These are phyloP conservation scores for Colletotrichum cereale DNA, from an alignment of 2,329 filamentous ascomycete genomes.

Conservation along the genomic window DNA sequence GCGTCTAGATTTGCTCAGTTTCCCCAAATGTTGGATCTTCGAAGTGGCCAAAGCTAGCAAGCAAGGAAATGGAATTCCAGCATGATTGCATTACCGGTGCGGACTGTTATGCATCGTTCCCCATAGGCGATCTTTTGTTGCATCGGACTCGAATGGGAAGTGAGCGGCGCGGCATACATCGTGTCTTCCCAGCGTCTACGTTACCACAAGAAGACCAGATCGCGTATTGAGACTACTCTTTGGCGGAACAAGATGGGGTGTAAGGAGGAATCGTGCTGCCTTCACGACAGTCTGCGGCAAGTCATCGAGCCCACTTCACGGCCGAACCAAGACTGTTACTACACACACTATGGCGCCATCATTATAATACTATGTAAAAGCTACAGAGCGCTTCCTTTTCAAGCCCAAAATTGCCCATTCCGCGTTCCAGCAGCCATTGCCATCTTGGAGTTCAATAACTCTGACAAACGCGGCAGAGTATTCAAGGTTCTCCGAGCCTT, in stretches of 20 bases:
- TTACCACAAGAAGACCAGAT: background rate
- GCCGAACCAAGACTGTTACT: background rate
- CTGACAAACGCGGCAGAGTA: slow-evolving; percentile 50
- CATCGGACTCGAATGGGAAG: slow-evolving; percentile 16
- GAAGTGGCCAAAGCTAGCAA: background rate
- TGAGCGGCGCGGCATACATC: slow-evolving; percentile 3
- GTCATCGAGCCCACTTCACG: background rate
- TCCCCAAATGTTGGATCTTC: background rate
- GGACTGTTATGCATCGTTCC: background rate
- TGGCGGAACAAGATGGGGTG: background rate
- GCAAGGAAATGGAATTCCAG: background rate
- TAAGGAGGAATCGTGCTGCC: slow-evolving; percentile 1
- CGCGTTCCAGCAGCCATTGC: slow-evolving; percentile 16
- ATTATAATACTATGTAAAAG: slow-evolving; percentile 33
- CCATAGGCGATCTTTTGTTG: slow-evolving; percentile 17
- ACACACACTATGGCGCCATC: slow-evolving; percentile 33
- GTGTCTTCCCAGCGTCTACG: background rate
- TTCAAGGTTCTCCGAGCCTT: slow-evolving; percentile 71
- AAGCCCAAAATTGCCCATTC: slow-evolving; percentile 26
- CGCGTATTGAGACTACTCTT: background rate
- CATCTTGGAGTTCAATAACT: slow-evolving; percentile 21
- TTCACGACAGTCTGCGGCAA: background rate
- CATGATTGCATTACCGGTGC: background rate
- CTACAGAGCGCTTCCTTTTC: slow-evolving; percentile 21
- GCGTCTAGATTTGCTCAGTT: background rate